Evolutionary conservation across 139 green algal species (phyloP), one percentile per base, ranked within the genome.

Genomic region (Desmodesmus armatus): DNA sequence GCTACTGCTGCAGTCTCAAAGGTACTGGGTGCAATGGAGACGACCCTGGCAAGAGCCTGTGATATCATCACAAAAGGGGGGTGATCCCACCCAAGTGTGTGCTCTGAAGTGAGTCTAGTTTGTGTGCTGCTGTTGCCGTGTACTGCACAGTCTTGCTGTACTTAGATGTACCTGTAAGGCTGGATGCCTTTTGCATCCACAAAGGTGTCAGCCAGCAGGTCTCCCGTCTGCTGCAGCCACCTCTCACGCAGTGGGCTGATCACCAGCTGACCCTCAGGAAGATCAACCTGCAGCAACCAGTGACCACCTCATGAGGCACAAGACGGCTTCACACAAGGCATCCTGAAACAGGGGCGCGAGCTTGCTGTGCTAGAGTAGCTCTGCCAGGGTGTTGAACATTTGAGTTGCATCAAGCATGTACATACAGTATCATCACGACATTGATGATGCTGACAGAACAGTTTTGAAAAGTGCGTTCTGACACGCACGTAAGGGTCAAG

Each of bases 201-300:
- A 79, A 96, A 96, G 6, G 82, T 82, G 21, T 85, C 51, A 23
- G 91, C 90, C n/a, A 96, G 86, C 35, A 96, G 87, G 40, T 92
- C 88, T 0, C 87, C 82, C 25, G 82, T 80, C 3, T 43, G 67
- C 0, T 81, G 43, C 27, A 96, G 55, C 65, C 77, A 80, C 0
- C 80, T 66, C 0, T 60, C 37, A 0, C 78, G 69, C 33, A 95
- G 71, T 0, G 90, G 58, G 33, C n/a, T 39, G 0, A 95, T 44
- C 15, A 92, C 66, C 40, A 89, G 80, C 5, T 47, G 62, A 3
- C 86, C 86, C 5, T 78, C 55, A 81, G 35, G 40, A 15, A 74
- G 70, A 0, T 63, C 27, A 41, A 81, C 74, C 82, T 88, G 83
- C 17, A 25, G 53, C 25, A 65, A n/a, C n/a, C n/a, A n/a, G n/a